phyloP scores from a whole-genome alignment of 345 rosid species.

The Citrus trifoliata region DNA sequence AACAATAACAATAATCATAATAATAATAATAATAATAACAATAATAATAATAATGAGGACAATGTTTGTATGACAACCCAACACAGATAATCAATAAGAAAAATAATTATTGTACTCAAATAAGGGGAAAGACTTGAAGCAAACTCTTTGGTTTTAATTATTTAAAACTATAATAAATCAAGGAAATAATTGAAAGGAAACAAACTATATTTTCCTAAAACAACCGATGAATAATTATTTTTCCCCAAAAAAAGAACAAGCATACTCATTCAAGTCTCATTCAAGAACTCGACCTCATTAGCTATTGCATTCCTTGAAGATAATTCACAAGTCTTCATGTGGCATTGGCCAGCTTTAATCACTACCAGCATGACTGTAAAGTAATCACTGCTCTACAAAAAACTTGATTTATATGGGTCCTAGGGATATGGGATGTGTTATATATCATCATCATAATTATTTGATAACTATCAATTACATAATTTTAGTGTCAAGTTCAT shows the following conservation, averaged over 20 bases:
- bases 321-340: neutral
- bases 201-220: too few relatives aligned
- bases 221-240: too few relatives aligned
- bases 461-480: neutral
- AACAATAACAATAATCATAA: too few relatives aligned
- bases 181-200: neutral
- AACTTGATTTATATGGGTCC: constrained; percentile 21
- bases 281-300: neutral
- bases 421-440: neutral
- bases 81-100: neutral
- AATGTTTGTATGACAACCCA: neutral
- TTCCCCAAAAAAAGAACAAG: too few relatives aligned
- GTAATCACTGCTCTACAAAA: constrained; percentile 11
- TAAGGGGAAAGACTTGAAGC: too few relatives aligned
- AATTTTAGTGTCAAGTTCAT: neutral
- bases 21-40: neutral
- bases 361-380: constrained; percentile 7
- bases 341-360: constrained; percentile 6
- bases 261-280: too few relatives aligned
- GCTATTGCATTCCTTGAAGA: neutral
- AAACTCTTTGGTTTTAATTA: neutral
- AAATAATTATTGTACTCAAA: neutral
- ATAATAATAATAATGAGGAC: neutral
- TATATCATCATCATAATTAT: neutral
- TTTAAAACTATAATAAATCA: neutral